Conservation (phyloP, 164 flowering plant species). For the Macadamia integrifolia region DNA sequence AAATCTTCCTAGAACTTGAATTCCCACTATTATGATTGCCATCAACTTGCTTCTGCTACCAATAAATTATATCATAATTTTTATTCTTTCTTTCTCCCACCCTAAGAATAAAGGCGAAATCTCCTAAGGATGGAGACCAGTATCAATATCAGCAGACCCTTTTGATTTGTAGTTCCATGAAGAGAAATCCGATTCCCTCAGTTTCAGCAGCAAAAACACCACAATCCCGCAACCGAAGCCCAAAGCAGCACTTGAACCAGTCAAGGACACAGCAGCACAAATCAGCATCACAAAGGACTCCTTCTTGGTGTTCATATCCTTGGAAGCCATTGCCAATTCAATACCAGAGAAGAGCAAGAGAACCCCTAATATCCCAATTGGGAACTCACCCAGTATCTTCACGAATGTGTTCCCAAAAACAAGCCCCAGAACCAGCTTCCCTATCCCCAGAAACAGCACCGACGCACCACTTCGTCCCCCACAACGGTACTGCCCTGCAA, state of each 20-base stretch:
- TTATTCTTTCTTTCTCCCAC: too few relatives aligned
- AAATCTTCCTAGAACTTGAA: too few relatives aligned
- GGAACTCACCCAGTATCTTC: conserved; percentile 54
- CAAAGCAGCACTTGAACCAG: conserved; percentile 81
- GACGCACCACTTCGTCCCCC: conserved; percentile 75
- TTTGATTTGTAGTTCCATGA: neutral
- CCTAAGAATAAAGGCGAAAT: too few relatives aligned
- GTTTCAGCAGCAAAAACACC: conserved; percentile 54
- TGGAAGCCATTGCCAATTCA: conserved; percentile 82
- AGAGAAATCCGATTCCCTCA: conserved; percentile 47
- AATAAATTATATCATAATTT: too few relatives aligned
- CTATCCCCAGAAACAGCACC: conserved; percentile 57
- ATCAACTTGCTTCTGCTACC: too few relatives aligned
- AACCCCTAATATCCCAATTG: conserved; percentile 77
- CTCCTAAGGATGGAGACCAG: neutral
- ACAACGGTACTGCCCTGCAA: conserved; percentile 80
- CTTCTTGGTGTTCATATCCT: conserved; percentile 70
- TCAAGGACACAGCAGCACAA: conserved; percentile 74
- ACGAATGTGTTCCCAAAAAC: conserved; percentile 75
- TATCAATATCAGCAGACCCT: conserved; percentile 2
- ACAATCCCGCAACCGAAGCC: conserved; percentile 78
- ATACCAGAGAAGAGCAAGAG: conserved; percentile 76
- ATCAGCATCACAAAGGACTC: conserved; percentile 87
- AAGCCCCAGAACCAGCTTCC: conserved; percentile 60
- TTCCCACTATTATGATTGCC: too few relatives aligned